Evolutionary conservation across 768 basidiomycete species (phyloP).

Genomic region (Termitomyces titanicus): DNA sequence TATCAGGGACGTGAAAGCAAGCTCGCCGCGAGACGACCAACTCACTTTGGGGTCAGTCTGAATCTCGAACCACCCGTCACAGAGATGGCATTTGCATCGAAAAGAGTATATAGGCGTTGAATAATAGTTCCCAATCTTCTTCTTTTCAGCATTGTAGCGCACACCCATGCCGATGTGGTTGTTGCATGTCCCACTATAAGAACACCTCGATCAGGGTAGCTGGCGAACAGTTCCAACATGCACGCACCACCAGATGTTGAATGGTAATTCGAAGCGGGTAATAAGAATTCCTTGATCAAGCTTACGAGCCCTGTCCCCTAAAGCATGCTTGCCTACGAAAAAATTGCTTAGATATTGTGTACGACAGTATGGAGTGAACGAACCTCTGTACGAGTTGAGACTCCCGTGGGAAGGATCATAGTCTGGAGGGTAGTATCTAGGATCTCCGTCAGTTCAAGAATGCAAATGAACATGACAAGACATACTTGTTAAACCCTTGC

Average conservation of each 20-base stretch:
- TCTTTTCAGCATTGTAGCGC: conserved; percentile 99
- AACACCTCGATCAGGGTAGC: neutral
- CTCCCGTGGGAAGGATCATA: conserved; percentile 59
- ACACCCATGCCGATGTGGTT: conserved; percentile 99
- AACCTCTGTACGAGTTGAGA: conserved; percentile 71
- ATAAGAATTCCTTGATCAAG: conserved; percentile 95
- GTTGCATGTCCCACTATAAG: conserved; percentile 86
- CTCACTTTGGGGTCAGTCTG: conserved; percentile 93
- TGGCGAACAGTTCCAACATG: neutral
- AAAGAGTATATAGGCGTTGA: conserved; percentile 95
- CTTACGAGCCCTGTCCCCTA: conserved; percentile 92
- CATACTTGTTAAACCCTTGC: conserved; percentile 48
- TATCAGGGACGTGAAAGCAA: neutral
- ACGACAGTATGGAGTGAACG: conserved; percentile 6
- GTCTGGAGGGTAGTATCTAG: conserved; percentile 48
- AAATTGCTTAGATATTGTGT: neutral
- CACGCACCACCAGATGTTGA: conserved; percentile 93
- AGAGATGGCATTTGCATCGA: conserved; percentile 96
- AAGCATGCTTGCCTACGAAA: conserved; percentile 81
- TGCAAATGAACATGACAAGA: neutral
- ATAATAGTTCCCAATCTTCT: conserved; percentile 92
- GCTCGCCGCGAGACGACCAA: neutral
- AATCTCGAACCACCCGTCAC: conserved; percentile 97
- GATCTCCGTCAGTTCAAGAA: neutral
- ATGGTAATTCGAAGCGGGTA: conserved; percentile 92